A percentile compares a stretch with the other conserved stretches of the same genome.
These are phyloP conservation scores for Termitomyces bulborhizus DNA, from an alignment of 768 basidiomycete genomes.

Conservation along the genomic window DNA sequence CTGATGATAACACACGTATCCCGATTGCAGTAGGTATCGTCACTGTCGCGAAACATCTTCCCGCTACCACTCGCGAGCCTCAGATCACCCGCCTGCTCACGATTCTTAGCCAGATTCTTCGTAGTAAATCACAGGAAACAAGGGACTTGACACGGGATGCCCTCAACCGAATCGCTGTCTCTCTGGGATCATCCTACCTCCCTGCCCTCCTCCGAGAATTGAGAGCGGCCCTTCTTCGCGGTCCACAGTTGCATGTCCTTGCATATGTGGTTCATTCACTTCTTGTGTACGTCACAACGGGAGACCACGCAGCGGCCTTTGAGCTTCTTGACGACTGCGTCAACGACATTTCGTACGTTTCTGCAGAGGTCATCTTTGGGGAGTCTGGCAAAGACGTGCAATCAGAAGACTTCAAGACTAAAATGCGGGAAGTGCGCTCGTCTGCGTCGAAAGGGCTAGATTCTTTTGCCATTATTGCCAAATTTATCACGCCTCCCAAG, in stretches of 20 bases:
- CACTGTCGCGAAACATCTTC: slow-evolving; percentile 77
- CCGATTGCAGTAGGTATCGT: slow-evolving; percentile 86
- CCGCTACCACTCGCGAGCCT: slow-evolving; percentile 49
- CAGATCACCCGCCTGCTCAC: slow-evolving; percentile 79
- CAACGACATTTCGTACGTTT: slow-evolving; percentile 71
- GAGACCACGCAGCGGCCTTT: slow-evolving; percentile 49
- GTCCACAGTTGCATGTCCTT: slow-evolving; percentile 91
- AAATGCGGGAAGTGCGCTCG: slow-evolving; percentile 84
- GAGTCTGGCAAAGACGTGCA: slow-evolving; percentile 87
- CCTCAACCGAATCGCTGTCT: slow-evolving; percentile 69
- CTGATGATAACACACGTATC: slow-evolving; percentile 81
- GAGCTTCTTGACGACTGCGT: slow-evolving; percentile 68
- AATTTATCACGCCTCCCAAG: slow-evolving; percentile 67
- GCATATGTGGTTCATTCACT: slow-evolving; percentile 81
- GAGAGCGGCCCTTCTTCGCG: slow-evolving; percentile 77
- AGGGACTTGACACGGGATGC: slow-evolving; percentile 83
- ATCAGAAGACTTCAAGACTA: slow-evolving; percentile 89
- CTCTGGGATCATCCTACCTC: slow-evolving; percentile 70
- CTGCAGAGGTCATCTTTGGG: slow-evolving; percentile 89
- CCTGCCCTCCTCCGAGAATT: slow-evolving; percentile 72
- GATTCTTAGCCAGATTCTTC: slow-evolving; percentile 80
- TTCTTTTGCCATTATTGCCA: slow-evolving; percentile 76
- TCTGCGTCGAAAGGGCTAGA: slow-evolving; percentile 84
- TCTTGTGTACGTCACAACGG: slow-evolving; percentile 71
- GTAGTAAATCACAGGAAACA: slow-evolving; percentile 92